Conservation (phyloP, 2,329 filamentous ascomycete genomes). For the Sporothrix brasiliensis region DNA sequence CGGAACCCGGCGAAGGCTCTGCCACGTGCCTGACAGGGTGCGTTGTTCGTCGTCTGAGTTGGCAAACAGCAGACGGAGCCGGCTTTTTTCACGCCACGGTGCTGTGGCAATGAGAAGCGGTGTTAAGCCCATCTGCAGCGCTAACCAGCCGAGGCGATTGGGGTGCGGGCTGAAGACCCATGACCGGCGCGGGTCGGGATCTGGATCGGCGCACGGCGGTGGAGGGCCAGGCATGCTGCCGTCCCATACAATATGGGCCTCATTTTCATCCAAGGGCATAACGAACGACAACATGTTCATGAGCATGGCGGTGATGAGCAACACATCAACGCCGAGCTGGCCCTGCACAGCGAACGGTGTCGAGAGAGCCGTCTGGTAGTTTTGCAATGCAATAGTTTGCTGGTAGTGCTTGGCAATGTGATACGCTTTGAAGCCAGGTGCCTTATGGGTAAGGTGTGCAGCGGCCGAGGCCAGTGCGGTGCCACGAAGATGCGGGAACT, state of each 20-base stretch:
- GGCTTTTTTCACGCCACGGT: constrained; percentile 34
- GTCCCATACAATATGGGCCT: constrained; percentile 25
- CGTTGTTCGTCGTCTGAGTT: constrained; percentile 36
- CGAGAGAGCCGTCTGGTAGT: constrained; percentile 35
- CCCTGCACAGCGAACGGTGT: constrained; percentile 35
- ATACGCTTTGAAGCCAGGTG: constrained; percentile 30
- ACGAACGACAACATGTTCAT: constrained; percentile 38
- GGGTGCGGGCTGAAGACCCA: constrained; percentile 38
- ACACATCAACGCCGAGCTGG: constrained; percentile 35
- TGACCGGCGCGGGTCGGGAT: constrained; percentile 34
- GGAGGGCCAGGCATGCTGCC: constrained; percentile 2
- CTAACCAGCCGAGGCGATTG: constrained; percentile 37
- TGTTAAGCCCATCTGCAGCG: constrained; percentile 35
- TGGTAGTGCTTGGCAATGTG: constrained; percentile 37
- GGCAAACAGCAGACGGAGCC: constrained; percentile 33
- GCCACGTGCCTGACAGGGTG: constrained; percentile 35
- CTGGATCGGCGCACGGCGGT: constrained; percentile 27
- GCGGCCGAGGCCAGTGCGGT: constrained; percentile 36
- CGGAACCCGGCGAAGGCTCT: constrained; percentile 34
- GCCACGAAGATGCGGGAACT: constrained; percentile 35
- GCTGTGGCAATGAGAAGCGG: constrained; percentile 36
- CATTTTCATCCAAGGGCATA: constrained; percentile 35
- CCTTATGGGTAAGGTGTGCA: constrained; percentile 36
- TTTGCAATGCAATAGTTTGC: constrained; percentile 35
- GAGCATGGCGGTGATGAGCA: constrained; percentile 38